Conservation (phyloP, 495 filamentous ascomycete species). For the Penicillium verhagenii region DNA sequence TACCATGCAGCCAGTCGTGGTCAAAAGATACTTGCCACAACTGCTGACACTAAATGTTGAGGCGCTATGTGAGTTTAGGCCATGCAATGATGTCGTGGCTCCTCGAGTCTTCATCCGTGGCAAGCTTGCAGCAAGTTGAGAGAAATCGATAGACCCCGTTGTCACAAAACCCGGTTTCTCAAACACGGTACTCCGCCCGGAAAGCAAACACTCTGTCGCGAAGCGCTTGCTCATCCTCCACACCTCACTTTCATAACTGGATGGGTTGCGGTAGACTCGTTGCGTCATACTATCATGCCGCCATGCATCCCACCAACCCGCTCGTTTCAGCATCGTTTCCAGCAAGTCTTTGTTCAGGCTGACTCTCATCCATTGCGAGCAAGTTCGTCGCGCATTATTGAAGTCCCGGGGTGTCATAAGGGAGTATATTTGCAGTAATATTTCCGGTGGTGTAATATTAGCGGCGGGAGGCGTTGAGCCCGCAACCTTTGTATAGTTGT, state of each 20-base stretch:
- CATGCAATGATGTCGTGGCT: not conserved
- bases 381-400: constrained; percentile 63
- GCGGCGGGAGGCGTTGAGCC: constrained; percentile 22
- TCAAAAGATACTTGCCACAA: constrained; percentile 60
- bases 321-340: constrained; percentile 51
- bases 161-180: constrained; percentile 44
- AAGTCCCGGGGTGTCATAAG: constrained; percentile 61
- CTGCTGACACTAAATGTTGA: constrained; percentile 54
- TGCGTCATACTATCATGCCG: constrained; percentile 33
- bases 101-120: constrained; percentile 10
- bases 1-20: constrained; percentile 56
- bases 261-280: constrained; percentile 10
- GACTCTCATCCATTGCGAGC: constrained; percentile 63
- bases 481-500: not conserved
- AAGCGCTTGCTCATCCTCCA: constrained; percentile 61
- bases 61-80: not conserved
- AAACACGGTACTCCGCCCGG: constrained; percentile 47
- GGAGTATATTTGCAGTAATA: constrained; percentile 58
- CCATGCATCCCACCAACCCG: constrained; percentile 58
- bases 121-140: constrained; percentile 21
- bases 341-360: constrained; percentile 57
- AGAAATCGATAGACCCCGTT: constrained; percentile 36
- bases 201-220: constrained; percentile 59
- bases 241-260: constrained; percentile 37
- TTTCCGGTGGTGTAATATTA: constrained; percentile 57